Conservation (phyloP, 495 filamentous ascomycete species). For the Paragyromitra xinjiangensis region DNA sequence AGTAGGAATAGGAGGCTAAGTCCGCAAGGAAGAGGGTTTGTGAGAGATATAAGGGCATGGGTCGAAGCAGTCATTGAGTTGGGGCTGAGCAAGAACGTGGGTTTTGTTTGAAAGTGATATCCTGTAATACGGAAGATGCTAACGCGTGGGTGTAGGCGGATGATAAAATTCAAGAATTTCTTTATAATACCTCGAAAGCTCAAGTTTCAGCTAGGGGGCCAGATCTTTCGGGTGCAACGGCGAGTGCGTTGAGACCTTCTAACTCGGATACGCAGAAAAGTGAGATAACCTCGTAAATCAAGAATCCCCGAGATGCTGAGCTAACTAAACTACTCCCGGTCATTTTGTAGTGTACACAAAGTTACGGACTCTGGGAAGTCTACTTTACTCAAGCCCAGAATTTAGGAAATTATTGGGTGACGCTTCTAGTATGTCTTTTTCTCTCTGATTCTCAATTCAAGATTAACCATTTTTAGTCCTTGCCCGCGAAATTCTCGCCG, state of each 20-base stretch:
- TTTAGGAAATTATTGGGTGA: slow-evolving; percentile 54
- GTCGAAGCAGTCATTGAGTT: slow-evolving; percentile 53
- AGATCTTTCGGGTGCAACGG: slow-evolving; percentile 37
- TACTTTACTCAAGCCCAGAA: slow-evolving; percentile 56
- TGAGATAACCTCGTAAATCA: not conserved
- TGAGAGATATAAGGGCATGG: slow-evolving; percentile 58
- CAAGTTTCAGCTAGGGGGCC: slow-evolving; percentile 40
- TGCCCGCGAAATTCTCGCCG: slow-evolving; percentile 55
- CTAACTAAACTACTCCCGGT: slow-evolving; percentile 10
- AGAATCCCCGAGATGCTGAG: not conserved
- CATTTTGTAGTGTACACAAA: slow-evolving; percentile 40
- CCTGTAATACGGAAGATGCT: not conserved
- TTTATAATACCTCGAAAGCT: slow-evolving; percentile 56
- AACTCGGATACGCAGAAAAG: slow-evolving; percentile 44
- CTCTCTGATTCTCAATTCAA: no score
- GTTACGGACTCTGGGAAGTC: slow-evolving; percentile 42
- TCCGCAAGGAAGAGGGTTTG: slow-evolving; percentile 48
- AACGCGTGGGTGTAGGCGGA: slow-evolving; percentile 31
- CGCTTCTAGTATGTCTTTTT: slow-evolving; percentile 32
- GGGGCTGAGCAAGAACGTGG: slow-evolving; percentile 51
- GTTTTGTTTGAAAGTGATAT: slow-evolving; percentile 12
- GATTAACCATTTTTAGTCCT: slow-evolving; percentile 38
- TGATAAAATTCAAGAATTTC: slow-evolving; percentile 57
- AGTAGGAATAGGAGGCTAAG: slow-evolving; percentile 51
- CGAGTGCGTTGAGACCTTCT: slow-evolving; percentile 40